phyloP scores from a whole-genome alignment of 208 protist genomes.

The Crithidia mellificae region DNA sequence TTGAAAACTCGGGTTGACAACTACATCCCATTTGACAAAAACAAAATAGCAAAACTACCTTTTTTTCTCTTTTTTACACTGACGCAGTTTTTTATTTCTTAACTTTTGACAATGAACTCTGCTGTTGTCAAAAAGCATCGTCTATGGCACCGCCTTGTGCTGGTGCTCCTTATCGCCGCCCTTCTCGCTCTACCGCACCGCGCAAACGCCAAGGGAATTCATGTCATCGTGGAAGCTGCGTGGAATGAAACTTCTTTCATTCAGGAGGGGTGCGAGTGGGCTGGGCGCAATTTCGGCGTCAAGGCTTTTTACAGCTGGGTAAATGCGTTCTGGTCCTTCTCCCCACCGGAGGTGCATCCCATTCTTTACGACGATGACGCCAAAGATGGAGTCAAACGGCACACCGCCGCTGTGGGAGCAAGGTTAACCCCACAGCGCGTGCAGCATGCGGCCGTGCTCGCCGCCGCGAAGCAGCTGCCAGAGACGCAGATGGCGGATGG shows the following conservation, averaged over 20 bases:
- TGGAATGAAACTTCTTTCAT: slow-evolving; percentile 70
- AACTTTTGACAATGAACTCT: not conserved
- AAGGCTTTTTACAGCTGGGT: slow-evolving; percentile 53
- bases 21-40: too few species aligned
- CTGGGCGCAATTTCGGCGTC: slow-evolving; percentile 22
- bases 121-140: not conserved
- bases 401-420: slow-evolving; percentile 7
- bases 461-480: slow-evolving; percentile 20
- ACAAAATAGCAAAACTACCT: too few species aligned
- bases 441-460: slow-evolving; percentile 35
- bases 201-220: slow-evolving; percentile 38
- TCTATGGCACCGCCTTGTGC: not conserved
- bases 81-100: too few species aligned
- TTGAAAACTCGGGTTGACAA: too few species aligned
- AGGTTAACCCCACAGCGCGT: slow-evolving; percentile 37
- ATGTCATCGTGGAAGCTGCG: slow-evolving; percentile 48
- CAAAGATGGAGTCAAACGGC: too few species aligned
- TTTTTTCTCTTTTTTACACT: too few species aligned
- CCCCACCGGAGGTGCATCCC: not conserved
- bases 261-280: slow-evolving; percentile 73
- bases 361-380: too few species aligned
- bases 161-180: slow-evolving; percentile 1
- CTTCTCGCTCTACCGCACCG: not conserved
- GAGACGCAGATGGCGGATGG: slow-evolving; percentile 14
- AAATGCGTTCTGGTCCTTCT: slow-evolving; percentile 31